phyloP scores from a whole-genome alignment of 139 green algal species.

The Microglena sp. region DNA sequence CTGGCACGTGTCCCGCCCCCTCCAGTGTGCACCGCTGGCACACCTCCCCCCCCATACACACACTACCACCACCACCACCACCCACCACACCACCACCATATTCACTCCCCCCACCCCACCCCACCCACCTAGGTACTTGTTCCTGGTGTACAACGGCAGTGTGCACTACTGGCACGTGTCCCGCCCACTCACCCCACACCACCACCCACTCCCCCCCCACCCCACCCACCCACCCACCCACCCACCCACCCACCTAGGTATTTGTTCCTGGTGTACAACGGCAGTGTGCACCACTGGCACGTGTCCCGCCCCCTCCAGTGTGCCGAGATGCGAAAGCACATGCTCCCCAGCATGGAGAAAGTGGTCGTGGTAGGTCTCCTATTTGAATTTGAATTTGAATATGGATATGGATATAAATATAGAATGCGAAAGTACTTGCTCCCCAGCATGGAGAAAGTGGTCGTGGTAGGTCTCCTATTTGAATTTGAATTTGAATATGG shows the following conservation, averaged over 20 bases:
- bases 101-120: too few relatives aligned
- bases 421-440: slow-evolving; percentile 38
- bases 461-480: slow-evolving; percentile 24
- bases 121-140: slow-evolving; percentile 22
- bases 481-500: too few relatives aligned
- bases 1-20: slow-evolving; percentile 39
- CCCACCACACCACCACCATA: too few relatives aligned
- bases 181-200: too few relatives aligned
- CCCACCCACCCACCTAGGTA: too few relatives aligned
- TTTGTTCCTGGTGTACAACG: slow-evolving; percentile 54
- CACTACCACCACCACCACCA: too few relatives aligned
- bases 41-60: slow-evolving; percentile 26
- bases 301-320: slow-evolving; percentile 37
- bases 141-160: slow-evolving; percentile 49
- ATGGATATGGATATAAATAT: too few relatives aligned
- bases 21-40: slow-evolving; percentile 53
- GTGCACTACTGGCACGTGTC: slow-evolving; percentile 48
- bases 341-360: slow-evolving; percentile 36
- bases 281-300: slow-evolving; percentile 50
- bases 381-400: too few relatives aligned
- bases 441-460: slow-evolving; percentile 29
- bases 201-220: too few relatives aligned
- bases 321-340: slow-evolving; percentile 27
- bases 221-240: too few relatives aligned
- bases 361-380: slow-evolving; percentile 27